Percentiles rank a stretch among this genome's conserved stretches.
phyloP scores from a whole-genome alignment of 768 basidiomycete species.

The Lepiota brunneoincarnata region DNA sequence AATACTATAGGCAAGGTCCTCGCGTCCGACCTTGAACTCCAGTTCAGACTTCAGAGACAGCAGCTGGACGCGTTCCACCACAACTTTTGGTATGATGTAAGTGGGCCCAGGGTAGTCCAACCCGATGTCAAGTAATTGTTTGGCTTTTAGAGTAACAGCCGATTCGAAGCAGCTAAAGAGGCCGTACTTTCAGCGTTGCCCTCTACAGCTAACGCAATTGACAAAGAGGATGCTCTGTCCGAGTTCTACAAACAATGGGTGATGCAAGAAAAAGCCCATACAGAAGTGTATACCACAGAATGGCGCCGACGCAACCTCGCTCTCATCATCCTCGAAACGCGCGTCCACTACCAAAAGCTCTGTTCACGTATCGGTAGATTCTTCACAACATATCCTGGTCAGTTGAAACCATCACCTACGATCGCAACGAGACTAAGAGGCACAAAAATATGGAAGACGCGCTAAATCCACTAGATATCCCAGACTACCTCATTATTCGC shows the following conservation, averaged over 20 bases:
- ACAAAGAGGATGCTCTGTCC: conserved; percentile 68
- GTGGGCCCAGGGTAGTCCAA: conserved; percentile 24
- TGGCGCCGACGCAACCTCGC: conserved; percentile 64
- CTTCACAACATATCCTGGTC: conserved; percentile 21
- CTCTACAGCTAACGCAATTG: conserved; percentile 41
- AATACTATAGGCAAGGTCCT: conserved; percentile 26
- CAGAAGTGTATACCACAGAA: conserved; percentile 59
- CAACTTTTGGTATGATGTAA: conserved; percentile 77
- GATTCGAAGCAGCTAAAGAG: conserved; percentile 72
- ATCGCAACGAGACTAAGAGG: neutral
- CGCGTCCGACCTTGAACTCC: conserved; percentile 52
- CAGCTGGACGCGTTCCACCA: conserved; percentile 76
- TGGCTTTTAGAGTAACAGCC: conserved; percentile 64
- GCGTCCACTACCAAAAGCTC: conserved; percentile 49
- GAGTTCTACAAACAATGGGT: conserved; percentile 77
- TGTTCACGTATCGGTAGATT: conserved; percentile 27
- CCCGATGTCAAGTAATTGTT: neutral
- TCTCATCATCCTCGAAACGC: conserved; percentile 55
- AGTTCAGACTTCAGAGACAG: conserved; percentile 68
- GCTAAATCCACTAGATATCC: conserved; percentile 15
- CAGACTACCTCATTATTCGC: conserved; percentile 48
- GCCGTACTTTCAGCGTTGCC: conserved; percentile 58
- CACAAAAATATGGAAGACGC: neutral
- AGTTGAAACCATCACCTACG: neutral
- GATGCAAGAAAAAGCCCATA: conserved; percentile 57